phyloP scores from a whole-genome alignment of 2,329 filamentous ascomycete genomes.

The Bertia moriformis region DNA sequence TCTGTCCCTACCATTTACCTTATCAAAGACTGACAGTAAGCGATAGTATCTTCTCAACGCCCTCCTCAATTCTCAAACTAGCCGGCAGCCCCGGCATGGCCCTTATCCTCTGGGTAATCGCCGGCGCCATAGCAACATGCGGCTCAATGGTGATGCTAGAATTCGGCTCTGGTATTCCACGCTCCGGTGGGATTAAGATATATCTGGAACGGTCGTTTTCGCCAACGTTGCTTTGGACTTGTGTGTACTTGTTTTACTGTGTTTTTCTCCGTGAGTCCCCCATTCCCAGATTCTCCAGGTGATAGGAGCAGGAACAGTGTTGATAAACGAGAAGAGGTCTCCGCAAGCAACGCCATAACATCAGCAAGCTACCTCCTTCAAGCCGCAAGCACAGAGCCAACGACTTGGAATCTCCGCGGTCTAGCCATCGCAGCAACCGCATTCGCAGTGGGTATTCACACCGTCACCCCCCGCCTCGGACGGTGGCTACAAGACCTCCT shows the following conservation, averaged over 20 bases:
- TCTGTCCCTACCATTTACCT: neutral
- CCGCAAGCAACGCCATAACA: constrained; percentile 39
- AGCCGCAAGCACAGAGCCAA: constrained; percentile 28
- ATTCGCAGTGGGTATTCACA: constrained; percentile 36
- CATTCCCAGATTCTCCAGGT: constrained; percentile 44
- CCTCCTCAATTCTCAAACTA: neutral
- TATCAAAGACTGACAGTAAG: neutral
- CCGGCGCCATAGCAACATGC: constrained; percentile 37
- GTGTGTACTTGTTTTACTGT: no score
- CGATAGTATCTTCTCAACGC: neutral
- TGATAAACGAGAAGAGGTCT: constrained; percentile 48
- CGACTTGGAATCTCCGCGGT: constrained; percentile 40
- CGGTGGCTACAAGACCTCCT: constrained; percentile 43
- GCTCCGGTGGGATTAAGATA: constrained; percentile 51
- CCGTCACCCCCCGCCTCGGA: constrained; percentile 37
- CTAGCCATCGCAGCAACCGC: constrained; percentile 38
- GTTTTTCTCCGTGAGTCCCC: no score
- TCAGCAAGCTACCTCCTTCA: constrained; percentile 43
- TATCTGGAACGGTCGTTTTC: constrained; percentile 51
- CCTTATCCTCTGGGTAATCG: neutral
- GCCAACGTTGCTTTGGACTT: no score
- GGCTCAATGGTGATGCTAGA: constrained; percentile 49
- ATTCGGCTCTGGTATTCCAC: constrained; percentile 45
- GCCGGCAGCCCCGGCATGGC: neutral
- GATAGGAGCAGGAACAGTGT: constrained; percentile 43